Evolutionary conservation across 2,329 filamentous ascomycete genomes (phyloP).

Genomic region (Scedosporium apiospermum): DNA sequence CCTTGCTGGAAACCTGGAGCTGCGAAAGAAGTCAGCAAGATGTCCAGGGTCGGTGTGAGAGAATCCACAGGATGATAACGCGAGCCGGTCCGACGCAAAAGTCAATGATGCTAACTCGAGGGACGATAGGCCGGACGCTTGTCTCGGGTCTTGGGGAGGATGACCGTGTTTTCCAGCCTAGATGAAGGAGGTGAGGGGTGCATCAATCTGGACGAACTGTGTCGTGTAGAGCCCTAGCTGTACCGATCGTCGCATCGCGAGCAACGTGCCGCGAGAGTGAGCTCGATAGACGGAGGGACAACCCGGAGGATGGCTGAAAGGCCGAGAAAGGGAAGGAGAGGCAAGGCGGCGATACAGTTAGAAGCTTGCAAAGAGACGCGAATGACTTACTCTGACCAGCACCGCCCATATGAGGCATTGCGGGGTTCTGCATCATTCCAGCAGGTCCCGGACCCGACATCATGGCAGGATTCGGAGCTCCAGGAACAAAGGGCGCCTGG

Average conservation of each 20-base stretch:
- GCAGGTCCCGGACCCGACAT: conserved; percentile 41
- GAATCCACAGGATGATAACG: background rate
- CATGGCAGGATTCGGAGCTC: conserved; percentile 23
- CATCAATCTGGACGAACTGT: too few relatives aligned
- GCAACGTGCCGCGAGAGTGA: too few relatives aligned
- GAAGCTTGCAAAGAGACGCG: background rate
- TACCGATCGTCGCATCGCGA: too few relatives aligned
- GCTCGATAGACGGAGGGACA: background rate
- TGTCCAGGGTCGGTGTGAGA: background rate
- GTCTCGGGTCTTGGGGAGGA: background rate
- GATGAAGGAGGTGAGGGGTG: too few relatives aligned
- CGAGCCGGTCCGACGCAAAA: background rate
- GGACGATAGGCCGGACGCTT: background rate
- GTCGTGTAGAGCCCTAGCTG: background rate
- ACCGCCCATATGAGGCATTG: conserved; percentile 48
- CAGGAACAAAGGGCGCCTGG: conserved; percentile 3
- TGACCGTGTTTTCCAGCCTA: too few relatives aligned
- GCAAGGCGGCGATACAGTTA: background rate
- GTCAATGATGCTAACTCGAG: background rate
- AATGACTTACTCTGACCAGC: conserved; percentile 49
- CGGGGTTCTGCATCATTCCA: conserved; percentile 55
- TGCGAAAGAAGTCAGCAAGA: background rate
- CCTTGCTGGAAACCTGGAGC: conserved; percentile 4
- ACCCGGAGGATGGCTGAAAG: background rate
- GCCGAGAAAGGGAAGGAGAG: background rate